Percentiles rank a stretch among this genome's conserved stretches.
Evolutionary conservation across 1,139 yeast species (phyloP).

Genomic region (Zygoascus sp.): DNA sequence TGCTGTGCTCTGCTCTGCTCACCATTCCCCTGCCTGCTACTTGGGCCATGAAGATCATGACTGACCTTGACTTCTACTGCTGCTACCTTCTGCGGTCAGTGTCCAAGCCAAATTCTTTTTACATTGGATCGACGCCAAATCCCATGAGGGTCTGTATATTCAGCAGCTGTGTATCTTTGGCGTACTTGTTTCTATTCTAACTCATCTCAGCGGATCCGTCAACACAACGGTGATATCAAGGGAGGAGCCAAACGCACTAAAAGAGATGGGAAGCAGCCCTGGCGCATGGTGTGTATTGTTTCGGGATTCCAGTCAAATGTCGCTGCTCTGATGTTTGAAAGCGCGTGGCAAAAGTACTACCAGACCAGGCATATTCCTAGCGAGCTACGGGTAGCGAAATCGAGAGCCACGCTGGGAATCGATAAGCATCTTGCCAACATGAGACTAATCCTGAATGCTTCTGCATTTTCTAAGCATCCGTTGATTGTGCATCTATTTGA

Average conservation of each 20-base stretch:
- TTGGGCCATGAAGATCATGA: slow-evolving; percentile 1
- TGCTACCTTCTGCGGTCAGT: slow-evolving; percentile 62
- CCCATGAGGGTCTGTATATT: slow-evolving; percentile 44
- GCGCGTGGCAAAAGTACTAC: slow-evolving; percentile 74
- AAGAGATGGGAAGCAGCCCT: slow-evolving; percentile 55
- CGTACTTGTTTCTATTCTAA: neutral
- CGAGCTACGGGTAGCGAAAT: slow-evolving; percentile 26
- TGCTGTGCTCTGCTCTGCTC: neutral
- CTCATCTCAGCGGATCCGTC: slow-evolving; percentile 48
- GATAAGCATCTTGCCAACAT: slow-evolving; percentile 51
- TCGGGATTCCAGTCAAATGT: slow-evolving; percentile 70
- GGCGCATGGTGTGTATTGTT: slow-evolving; percentile 62
- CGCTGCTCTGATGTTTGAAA: slow-evolving; percentile 64
- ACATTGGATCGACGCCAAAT: slow-evolving; percentile 75
- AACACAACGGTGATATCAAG: slow-evolving; percentile 65
- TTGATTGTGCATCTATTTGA: slow-evolving; percentile 29
- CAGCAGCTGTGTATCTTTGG: neutral
- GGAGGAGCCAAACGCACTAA: slow-evolving; percentile 71
- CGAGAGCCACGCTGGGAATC: slow-evolving; percentile 35
- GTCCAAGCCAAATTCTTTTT: slow-evolving; percentile 52
- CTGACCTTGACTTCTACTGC: slow-evolving; percentile 46
- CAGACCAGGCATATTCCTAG: slow-evolving; percentile 55
- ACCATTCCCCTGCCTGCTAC: no score
- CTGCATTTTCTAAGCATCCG: slow-evolving; percentile 27
- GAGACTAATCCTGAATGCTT: slow-evolving; percentile 42